Evolutionary conservation across 345 rosid genomes (phyloP), one percentile per base, ranked within the genome.

Genomic region (Lepidium didymum): DNA sequence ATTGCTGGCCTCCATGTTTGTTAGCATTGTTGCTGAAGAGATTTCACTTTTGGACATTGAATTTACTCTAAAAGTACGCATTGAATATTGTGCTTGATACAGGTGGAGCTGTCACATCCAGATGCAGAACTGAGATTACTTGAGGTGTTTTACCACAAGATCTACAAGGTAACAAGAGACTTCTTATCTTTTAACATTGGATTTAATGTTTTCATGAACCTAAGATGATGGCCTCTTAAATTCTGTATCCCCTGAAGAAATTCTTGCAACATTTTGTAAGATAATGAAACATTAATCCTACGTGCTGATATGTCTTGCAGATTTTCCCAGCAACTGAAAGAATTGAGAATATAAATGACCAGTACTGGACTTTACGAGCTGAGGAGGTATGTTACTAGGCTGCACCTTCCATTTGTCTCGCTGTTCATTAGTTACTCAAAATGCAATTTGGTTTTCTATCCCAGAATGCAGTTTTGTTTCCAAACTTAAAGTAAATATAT

Each of bases 321-420:
- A 86, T 89, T 55, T 91, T 95, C 68, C 94, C 99, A 21, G 81
- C 78, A 37, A 67, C 58, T 69, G 97, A 91, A 79, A 89, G 84
- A 82, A 95, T 95, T 69, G 96, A 91, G 81, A 87, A 85, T 64
- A 91, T 95, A 69, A 91, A 89, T 85, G 96, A 95, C 76, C 96
- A 89, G 58, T 91, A 86, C 83, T 91, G 96, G 99, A 91, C 96
- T 52, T 68, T 91, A 59, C 87, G 96, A 59, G 99, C 96, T 62
- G 99, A 95, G 81, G 99, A 95, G 96, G 99, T 83, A 50, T 68
- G 73, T 73, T 36, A 3, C 62, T 6, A 40, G 31, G 56, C 40
- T 60, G 51, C 43, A 40, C 56, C 46, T 75, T 31, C 36, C 35
- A 18, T 11, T 13, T 53, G 1, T 19, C 6, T 44, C 8, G n/a